phyloP scores from a whole-genome alignment of 306 rosid genomes.

The Notholithocarpus densiflorus region DNA sequence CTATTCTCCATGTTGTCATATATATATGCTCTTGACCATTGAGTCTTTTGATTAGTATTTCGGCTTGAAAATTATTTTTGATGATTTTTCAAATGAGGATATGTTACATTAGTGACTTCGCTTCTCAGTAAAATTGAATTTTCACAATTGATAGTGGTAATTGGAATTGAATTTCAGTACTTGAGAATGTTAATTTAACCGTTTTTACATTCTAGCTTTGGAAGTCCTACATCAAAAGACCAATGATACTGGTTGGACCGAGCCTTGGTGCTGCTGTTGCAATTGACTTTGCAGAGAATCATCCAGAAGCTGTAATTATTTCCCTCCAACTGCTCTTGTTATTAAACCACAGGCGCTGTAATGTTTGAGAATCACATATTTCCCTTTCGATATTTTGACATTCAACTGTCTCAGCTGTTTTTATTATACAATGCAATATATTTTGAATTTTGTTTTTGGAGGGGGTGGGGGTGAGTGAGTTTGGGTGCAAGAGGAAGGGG shows the following conservation, averaged over 20 bases:
- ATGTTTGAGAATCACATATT: too few species aligned
- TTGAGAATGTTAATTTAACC: not conserved
- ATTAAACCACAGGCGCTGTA: not conserved
- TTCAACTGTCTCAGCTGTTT: not conserved
- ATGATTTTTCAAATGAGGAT: not conserved
- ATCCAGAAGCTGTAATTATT: constrained; percentile 91
- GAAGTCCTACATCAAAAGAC: constrained; percentile 73
- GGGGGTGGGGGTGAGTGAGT: too few species aligned
- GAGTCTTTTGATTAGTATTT: not conserved
- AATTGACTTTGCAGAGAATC: constrained; percentile 74
- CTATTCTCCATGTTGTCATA: not conserved
- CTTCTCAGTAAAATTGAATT: not conserved
- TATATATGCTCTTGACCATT: not conserved
- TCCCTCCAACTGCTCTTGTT: constrained; percentile 23
- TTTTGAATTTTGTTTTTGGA: too few species aligned
- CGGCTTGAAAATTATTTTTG: not conserved
- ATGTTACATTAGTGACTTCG: not conserved
- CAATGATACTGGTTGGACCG: constrained; percentile 91
- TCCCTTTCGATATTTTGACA: not conserved
- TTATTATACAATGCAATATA: not conserved
- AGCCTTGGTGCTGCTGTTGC: constrained; percentile 99
- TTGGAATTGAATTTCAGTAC: not conserved
- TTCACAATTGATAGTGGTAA: not conserved
- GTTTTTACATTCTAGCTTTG: constrained; percentile 50
- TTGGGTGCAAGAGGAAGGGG: too few species aligned